Evolutionary conservation across 2,329 filamentous ascomycete species (phyloP), one percentile per base, ranked within the genome.

Genomic region (Raffaelea albimanens): DNA sequence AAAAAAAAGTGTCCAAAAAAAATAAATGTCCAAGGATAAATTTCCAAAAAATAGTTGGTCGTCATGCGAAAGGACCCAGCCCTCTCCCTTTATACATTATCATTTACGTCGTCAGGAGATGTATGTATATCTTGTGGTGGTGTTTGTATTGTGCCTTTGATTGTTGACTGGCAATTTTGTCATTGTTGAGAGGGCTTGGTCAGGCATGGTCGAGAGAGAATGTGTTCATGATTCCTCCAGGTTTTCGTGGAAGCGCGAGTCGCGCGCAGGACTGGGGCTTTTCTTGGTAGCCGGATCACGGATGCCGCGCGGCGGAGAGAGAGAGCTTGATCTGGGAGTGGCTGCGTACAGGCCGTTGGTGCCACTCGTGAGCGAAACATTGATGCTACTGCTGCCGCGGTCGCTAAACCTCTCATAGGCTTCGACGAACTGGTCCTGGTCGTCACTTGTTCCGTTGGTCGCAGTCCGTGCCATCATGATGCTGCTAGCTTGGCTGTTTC

Each of bases 211-310:
- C 7, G n/a, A 16, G 5, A 8, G 5, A 5, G 14, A n/a, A n/a
- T 38, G 34, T n/a, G 14, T 16, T 38, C 18, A 38, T 8, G 34
- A 33, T 21, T 52, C 56, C 45, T 63, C 59, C 42, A 77, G 62
- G 43, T 70, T 68, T 63, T 78, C 75, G 21, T 66, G 62, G 57
- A 78, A 78, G 56, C 64, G 71, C 25, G 72, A 72, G 51, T 68
- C 69, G 51, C 72, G 62, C 7, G 62, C 64, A 18, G 71, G 72
- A 58, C 68, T 73, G 34, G 59, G 60, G 40, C 61, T 62, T 54
- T 51, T 55, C 50, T 50, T 49, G 31, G 39, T n/a, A 2, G 56
- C 55, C 23, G 55, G 56, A 34, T 64, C 62, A 33, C 45, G 51
- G 19, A 55, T 50, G 14, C 48, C 44, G 19, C 42, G 45, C 42